These are phyloP conservation scores for Chaetomidium leptoderma DNA, from an alignment of 495 filamentous ascomycete genomes.

Conservation along the genomic window DNA sequence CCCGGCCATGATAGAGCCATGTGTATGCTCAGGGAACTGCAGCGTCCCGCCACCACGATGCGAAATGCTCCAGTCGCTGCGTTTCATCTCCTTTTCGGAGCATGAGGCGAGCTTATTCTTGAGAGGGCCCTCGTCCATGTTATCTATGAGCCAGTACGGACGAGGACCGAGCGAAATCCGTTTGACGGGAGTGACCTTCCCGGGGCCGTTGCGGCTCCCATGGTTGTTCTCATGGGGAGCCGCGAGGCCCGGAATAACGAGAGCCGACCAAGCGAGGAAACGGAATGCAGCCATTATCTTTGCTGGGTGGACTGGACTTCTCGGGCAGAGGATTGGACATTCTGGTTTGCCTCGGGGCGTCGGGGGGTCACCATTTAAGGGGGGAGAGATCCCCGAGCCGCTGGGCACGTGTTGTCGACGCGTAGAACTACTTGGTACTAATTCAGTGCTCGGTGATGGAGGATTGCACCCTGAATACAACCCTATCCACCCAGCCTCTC, in stretches of 20 bases:
- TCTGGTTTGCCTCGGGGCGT: background rate
- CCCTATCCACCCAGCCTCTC: no score
- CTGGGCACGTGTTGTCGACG: no score
- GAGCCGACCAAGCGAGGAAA: background rate
- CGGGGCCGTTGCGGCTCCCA: constrained; percentile 11
- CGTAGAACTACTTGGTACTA: no score
- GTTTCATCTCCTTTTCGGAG: constrained; percentile 38
- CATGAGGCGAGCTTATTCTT: constrained; percentile 54
- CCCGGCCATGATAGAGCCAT: constrained; percentile 49
- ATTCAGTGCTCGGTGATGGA: no score
- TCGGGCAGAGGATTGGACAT: background rate
- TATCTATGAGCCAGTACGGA: constrained; percentile 55
- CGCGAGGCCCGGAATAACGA: constrained; percentile 17
- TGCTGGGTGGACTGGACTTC: background rate
- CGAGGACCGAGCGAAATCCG: constrained; percentile 52
- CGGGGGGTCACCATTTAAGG: background rate
- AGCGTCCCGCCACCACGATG: constrained; percentile 57
- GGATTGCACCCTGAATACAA: no score
- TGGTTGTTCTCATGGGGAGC: constrained; percentile 17
- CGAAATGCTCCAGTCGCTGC: constrained; percentile 49
- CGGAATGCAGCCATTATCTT: background rate
- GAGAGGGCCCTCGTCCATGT: constrained; percentile 55
- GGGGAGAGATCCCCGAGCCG: no score
- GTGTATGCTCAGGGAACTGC: constrained; percentile 59
- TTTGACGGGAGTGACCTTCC: constrained; percentile 26